Evolutionary conservation across 257 asterid species (phyloP).

Genomic region (Solanum boliviense): DNA sequence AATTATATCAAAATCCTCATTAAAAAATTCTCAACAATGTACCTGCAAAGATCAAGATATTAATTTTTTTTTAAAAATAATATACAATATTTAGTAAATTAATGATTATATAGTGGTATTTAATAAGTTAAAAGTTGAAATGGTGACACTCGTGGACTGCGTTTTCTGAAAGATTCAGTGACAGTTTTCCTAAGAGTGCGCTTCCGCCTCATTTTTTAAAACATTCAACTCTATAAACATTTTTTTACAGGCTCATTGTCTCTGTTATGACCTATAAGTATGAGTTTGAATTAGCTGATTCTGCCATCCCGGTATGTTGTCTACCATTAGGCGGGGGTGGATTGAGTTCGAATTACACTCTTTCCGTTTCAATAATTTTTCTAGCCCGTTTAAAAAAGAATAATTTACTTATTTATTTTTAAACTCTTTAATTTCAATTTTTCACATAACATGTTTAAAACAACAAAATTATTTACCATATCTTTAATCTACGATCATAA

Average conservation of each 20-base stretch:
- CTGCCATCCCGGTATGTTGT: accelerated
- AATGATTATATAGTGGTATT: neutral
- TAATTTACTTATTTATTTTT: too few species aligned
- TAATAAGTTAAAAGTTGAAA: neutral
- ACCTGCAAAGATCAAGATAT: neutral
- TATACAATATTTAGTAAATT: neutral
- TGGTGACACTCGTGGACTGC: neutral
- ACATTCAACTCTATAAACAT: neutral
- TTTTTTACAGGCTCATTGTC: neutral
- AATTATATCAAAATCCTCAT: neutral
- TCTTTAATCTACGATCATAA: accelerated
- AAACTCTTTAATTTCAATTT: neutral
- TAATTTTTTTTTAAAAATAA: neutral
- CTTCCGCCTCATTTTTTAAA: neutral
- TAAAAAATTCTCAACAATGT: neutral
- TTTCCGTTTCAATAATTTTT: neutral
- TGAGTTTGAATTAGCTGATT: neutral
- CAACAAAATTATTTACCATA: accelerated
- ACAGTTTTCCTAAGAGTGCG: neutral
- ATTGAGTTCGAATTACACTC: neutral
- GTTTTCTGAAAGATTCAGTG: neutral
- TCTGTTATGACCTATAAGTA: neutral
- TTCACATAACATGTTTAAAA: accelerated
- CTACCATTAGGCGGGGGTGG: neutral
- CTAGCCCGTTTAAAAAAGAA: too few species aligned